Evolutionary conservation across 805 yeast species (phyloP).

Genomic region (Ogataea minuta): DNA sequence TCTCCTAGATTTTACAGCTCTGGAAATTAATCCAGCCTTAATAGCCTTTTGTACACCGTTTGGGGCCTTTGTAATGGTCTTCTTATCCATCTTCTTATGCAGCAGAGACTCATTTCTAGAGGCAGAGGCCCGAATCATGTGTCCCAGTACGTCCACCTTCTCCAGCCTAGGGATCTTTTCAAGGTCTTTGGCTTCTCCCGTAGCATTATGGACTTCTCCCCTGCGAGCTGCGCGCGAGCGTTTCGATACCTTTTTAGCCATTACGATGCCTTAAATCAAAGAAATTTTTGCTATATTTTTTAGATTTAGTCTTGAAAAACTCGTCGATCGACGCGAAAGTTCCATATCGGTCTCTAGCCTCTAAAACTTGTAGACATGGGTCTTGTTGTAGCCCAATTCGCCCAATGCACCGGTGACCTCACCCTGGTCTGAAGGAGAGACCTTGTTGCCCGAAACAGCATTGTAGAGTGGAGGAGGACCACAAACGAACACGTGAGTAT

Average conservation of each 20-base stretch:
- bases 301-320: not conserved
- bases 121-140: constrained; percentile 63
- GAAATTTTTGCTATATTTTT: not conserved
- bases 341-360: not conserved
- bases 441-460: constrained; percentile 83
- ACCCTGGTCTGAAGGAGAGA: constrained; percentile 90
- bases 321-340: constrained; percentile 5
- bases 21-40: constrained; percentile 26
- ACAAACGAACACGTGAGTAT: constrained; percentile 79
- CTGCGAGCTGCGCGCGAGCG: constrained; percentile 79
- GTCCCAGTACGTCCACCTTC: constrained; percentile 56
- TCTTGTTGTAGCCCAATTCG: constrained; percentile 85
- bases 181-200: constrained; percentile 43
- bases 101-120: constrained; percentile 60
- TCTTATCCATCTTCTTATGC: constrained; percentile 50
- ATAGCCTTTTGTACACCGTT: constrained; percentile 24
- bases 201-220: constrained; percentile 44
- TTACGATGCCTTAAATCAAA: constrained; percentile 1
- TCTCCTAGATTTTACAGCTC: constrained; percentile 37
- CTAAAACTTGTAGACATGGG: constrained; percentile 85
- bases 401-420: constrained; percentile 83
- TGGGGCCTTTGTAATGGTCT: constrained; percentile 9
- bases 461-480: constrained; percentile 94
- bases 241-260: constrained; percentile 48
- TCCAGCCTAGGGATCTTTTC: constrained; percentile 56